Evolutionary conservation across 352 stramenopile genomes (phyloP).

Genomic region (Phytophthora pisi): DNA sequence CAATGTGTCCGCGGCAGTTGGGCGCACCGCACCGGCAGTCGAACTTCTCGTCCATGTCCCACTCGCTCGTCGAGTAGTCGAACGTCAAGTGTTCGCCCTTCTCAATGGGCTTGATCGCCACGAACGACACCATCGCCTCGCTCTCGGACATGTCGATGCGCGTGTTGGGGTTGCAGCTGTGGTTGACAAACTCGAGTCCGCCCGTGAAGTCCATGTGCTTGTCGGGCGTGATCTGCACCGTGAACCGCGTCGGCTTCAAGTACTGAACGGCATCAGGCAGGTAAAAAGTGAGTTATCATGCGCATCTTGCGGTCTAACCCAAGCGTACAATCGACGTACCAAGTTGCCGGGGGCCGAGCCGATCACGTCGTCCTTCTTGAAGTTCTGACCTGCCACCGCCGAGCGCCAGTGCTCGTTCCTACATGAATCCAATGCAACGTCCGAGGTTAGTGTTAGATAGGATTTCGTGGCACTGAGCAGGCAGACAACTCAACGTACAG

Average conservation of each 20-base stretch:
- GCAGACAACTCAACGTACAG: conserved; percentile 29
- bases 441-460: background rate
- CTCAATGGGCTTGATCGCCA: conserved; percentile 77
- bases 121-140: conserved; percentile 72
- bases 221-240: conserved; percentile 73
- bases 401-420: conserved; percentile 79
- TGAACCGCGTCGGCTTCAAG: conserved; percentile 76
- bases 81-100: conserved; percentile 82
- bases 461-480: background rate
- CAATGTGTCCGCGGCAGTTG: conserved; percentile 70
- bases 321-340: conserved; percentile 38
- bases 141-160: conserved; percentile 80
- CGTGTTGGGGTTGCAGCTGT: conserved; percentile 87
- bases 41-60: conserved; percentile 93
- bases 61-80: conserved; percentile 91
- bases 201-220: conserved; percentile 88
- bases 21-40: conserved; percentile 76
- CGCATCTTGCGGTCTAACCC: background rate
- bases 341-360: conserved; percentile 70
- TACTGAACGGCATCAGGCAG: conserved; percentile 42
- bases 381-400: conserved; percentile 68
- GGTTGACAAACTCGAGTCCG: conserved; percentile 89
- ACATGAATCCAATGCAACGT: too few species aligned
- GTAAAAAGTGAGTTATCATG: conserved; percentile 12
- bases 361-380: conserved; percentile 69